Conservation (phyloP, 2,329 filamentous ascomycete genomes). For the Colletotrichum sp. region DNA sequence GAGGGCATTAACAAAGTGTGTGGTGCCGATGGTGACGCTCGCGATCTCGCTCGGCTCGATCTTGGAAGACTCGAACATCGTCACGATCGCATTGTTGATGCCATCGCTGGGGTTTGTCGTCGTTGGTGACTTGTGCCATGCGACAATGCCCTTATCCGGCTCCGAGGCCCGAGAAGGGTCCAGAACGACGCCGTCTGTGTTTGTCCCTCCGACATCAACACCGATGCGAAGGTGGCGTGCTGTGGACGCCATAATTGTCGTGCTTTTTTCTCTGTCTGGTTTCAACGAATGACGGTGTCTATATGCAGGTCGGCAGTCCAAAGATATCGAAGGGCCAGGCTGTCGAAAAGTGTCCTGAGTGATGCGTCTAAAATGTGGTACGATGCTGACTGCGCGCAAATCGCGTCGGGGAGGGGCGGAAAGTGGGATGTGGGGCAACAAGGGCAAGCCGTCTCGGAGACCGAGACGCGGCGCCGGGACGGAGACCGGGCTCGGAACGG, state of each 20-base stretch:
- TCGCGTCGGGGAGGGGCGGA: background rate
- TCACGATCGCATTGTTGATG: slow-evolving; percentile 47
- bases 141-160: slow-evolving; percentile 46
- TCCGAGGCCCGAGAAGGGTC: slow-evolving; percentile 41
- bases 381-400: background rate
- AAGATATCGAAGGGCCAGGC: too few relatives aligned
- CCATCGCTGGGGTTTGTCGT: slow-evolving; percentile 50
- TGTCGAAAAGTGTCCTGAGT: background rate
- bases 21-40: slow-evolving; percentile 57
- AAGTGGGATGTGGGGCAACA: background rate
- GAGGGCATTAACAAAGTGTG: slow-evolving; percentile 64
- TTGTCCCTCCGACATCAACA: slow-evolving; percentile 54
- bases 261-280: too few relatives aligned
- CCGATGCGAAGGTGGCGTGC: slow-evolving; percentile 35
- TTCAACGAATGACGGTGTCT: background rate
- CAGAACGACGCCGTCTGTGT: slow-evolving; percentile 58
- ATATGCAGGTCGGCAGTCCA: background rate
- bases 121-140: slow-evolving; percentile 55
- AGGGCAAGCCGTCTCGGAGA: background rate
- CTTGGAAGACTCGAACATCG: slow-evolving; percentile 41
- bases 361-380: background rate
- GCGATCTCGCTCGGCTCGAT: slow-evolving; percentile 42
- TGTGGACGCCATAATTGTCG: background rate
- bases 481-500: background rate
- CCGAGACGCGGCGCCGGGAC: background rate